Percentiles rank a stretch among this genome's conserved stretches.
Conservation (phyloP, 768 basidiomycete genomes). For the Agrocybe chaxingu region DNA sequence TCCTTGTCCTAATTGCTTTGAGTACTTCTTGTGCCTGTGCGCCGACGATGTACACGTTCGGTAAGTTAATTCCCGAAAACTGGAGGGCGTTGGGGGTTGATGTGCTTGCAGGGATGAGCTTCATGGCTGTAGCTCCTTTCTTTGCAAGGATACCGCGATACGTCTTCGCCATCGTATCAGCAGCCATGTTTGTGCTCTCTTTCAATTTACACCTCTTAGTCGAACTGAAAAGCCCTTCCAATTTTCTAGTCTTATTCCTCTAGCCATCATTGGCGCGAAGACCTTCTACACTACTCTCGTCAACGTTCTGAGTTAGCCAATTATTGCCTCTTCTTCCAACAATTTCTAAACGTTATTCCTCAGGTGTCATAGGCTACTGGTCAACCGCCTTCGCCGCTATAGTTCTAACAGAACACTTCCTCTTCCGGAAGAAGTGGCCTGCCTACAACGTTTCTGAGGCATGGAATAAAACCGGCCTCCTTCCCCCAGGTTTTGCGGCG, state of each 20-base stretch:
- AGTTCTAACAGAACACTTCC: slow-evolving; percentile 62
- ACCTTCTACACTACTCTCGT: slow-evolving; percentile 63
- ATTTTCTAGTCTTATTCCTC: slow-evolving; percentile 51
- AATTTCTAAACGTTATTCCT: not conserved
- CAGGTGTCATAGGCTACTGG: slow-evolving; percentile 56
- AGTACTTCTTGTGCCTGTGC: slow-evolving; percentile 74
- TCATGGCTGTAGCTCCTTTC: slow-evolving; percentile 60
- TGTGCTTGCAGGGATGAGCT: slow-evolving; percentile 40
- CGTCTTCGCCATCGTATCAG: slow-evolving; percentile 61
- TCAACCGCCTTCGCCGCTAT: slow-evolving; percentile 54
- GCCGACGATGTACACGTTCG: slow-evolving; percentile 75
- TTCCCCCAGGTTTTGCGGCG: slow-evolving; percentile 67
- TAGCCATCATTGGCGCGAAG: slow-evolving; percentile 67
- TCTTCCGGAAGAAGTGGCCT: slow-evolving; percentile 54
- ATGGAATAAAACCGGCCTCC: slow-evolving; percentile 51
- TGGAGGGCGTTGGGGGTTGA: not conserved
- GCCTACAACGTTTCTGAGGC: slow-evolving; percentile 42
- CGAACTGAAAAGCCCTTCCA: not conserved
- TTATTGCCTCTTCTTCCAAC: slow-evolving; percentile 3
- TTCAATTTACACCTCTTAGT: not conserved
- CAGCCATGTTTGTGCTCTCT: slow-evolving; percentile 51
- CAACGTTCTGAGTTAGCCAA: slow-evolving; percentile 56
- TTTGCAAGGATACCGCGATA: slow-evolving; percentile 63
- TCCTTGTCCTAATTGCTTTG: slow-evolving; percentile 70
- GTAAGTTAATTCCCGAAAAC: slow-evolving; percentile 20